Percentiles rank a stretch among this genome's conserved stretches.
phyloP scores from a whole-genome alignment of 2,329 filamentous ascomycete genomes.

The Arthrobotrys conoides region DNA sequence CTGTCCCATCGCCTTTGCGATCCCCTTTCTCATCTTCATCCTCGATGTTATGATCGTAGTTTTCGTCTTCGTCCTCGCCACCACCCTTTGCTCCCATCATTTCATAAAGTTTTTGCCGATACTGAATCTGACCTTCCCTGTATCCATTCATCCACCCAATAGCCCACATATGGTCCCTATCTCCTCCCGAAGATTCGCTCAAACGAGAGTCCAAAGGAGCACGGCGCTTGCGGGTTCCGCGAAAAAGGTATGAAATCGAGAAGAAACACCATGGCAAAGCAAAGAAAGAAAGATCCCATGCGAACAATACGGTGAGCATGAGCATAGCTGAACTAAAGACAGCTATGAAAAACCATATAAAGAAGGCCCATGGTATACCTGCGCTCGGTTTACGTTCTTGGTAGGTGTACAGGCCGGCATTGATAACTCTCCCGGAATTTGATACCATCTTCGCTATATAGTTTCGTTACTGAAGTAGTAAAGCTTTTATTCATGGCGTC shows the following conservation, averaged over 20 bases:
- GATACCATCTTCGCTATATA: slow-evolving; percentile 8
- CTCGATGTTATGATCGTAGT: neutral
- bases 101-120: neutral
- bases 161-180: slow-evolving; percentile 5
- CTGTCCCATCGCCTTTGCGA: neutral
- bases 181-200: neutral
- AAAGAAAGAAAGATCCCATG: slow-evolving; percentile 50
- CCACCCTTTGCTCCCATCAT: neutral
- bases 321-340: slow-evolving; percentile 41
- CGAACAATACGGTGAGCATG: slow-evolving; percentile 45
- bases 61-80: neutral
- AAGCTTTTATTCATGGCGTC: slow-evolving; percentile 8
- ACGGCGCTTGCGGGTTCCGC: slow-evolving; percentile 27
- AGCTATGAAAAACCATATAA: slow-evolving; percentile 39
- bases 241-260: slow-evolving; percentile 30
- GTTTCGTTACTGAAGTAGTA: slow-evolving; percentile 4
- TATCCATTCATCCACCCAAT: slow-evolving; percentile 1
- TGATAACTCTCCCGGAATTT: neutral
- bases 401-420: slow-evolving; percentile 33
- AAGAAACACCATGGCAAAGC: slow-evolving; percentile 50
- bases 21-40: neutral
- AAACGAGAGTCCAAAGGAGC: neutral
- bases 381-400: slow-evolving; percentile 8
- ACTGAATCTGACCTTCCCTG: neutral
- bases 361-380: slow-evolving; percentile 30